phyloP scores from a whole-genome alignment of 192 early-diverging fungal species.

The Phycomyces blakesleeanus region DNA sequence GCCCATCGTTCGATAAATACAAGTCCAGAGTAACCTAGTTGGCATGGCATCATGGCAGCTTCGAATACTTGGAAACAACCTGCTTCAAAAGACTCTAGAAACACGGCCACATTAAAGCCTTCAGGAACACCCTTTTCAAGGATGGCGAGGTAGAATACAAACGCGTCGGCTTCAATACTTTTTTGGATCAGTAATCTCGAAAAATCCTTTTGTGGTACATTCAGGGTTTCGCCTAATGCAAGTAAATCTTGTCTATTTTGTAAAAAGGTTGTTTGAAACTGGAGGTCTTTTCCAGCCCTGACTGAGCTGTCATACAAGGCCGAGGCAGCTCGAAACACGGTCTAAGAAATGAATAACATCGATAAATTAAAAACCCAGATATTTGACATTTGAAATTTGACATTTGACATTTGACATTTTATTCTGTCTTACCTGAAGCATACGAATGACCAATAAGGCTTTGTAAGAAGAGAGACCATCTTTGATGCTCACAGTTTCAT shows the following conservation, averaged over 20 bases:
- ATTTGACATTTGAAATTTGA: no score
- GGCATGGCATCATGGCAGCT: slow-evolving; percentile 13
- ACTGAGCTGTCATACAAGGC: not conserved
- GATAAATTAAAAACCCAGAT: not conserved
- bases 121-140: slow-evolving; percentile 23
- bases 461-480: slow-evolving; percentile 44
- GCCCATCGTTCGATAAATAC: slow-evolving; percentile 33
- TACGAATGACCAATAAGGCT: slow-evolving; percentile 54
- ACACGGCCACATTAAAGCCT: slow-evolving; percentile 19
- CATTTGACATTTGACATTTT: no score
- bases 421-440: slow-evolving; percentile 51
- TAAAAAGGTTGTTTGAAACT: slow-evolving; percentile 6
- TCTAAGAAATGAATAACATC: slow-evolving; percentile 1
- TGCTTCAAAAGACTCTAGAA: slow-evolving; percentile 30
- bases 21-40: slow-evolving; percentile 15
- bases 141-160: slow-evolving; percentile 26
- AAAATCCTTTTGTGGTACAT: slow-evolving; percentile 51
- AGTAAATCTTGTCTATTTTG: slow-evolving; percentile 15
- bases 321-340: slow-evolving; percentile 19
- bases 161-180: slow-evolving; percentile 31
- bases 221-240: slow-evolving; percentile 43
- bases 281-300: not conserved
- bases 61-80: slow-evolving; percentile 26
- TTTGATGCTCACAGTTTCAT: not conserved
- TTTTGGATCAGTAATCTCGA: slow-evolving; percentile 45